A percentile compares a stretch with the other conserved stretches of the same genome.
phyloP scores from a whole-genome alignment of 352 stramenopile species.

The Phytophthora chlamydospora region DNA sequence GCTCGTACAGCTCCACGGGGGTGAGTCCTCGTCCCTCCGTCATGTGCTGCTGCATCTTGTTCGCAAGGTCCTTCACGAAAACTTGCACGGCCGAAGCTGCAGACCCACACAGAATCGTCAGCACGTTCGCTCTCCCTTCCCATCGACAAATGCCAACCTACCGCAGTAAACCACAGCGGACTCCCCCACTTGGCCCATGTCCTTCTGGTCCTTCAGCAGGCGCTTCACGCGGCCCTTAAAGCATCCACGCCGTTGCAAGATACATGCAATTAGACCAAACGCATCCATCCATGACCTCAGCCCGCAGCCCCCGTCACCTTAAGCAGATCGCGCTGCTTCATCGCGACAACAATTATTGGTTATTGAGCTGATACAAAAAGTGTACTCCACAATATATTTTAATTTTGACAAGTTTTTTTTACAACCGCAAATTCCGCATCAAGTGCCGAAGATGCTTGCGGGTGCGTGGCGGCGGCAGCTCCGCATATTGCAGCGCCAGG shows the following conservation, averaged over 20 bases:
- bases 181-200: slow-evolving; percentile 76
- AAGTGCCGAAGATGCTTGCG: slow-evolving; percentile 11
- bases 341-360: slow-evolving; percentile 11
- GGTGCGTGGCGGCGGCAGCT: slow-evolving; percentile 17
- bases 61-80: slow-evolving; percentile 65
- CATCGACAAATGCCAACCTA: slow-evolving; percentile 24
- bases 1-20: slow-evolving; percentile 64
- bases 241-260: neutral
- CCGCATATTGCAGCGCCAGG: slow-evolving; percentile 19
- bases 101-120: slow-evolving; percentile 2
- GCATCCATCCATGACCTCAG: neutral
- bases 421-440: slow-evolving; percentile 11
- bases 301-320: slow-evolving; percentile 45
- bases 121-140: too few relatives aligned
- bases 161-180: slow-evolving; percentile 51
- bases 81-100: slow-evolving; percentile 60
- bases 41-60: slow-evolving; percentile 44
- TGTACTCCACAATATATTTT: neutral
- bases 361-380: neutral
- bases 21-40: slow-evolving; percentile 39
- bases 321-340: slow-evolving; percentile 57
- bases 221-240: slow-evolving; percentile 67
- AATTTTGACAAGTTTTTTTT: slow-evolving; percentile 1
- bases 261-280: slow-evolving; percentile 1
- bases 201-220: slow-evolving; percentile 66